Evolutionary conservation across 371 early-diverging fungal species (phyloP), one percentile per base, ranked within the genome.

Genomic region (Mucor irregularis): DNA sequence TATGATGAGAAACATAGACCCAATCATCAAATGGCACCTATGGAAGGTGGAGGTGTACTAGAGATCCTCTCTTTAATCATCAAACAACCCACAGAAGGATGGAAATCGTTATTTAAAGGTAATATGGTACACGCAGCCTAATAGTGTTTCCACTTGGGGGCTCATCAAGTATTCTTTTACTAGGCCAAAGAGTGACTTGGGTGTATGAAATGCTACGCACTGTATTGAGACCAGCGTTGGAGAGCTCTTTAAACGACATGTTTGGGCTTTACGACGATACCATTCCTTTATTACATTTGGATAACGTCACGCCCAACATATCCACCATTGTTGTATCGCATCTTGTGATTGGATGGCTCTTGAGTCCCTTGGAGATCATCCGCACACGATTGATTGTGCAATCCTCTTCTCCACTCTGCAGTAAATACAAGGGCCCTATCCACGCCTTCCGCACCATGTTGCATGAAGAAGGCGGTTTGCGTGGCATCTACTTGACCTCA

Each of bases 181-280:
- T 73, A 88, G 92, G 92, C 1, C 83, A 87, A 45, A 74, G 85
- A 28, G 76, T 86, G 4, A 80, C 80, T 37, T 93, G 91, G 92
- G 38, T 82, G 0, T 82, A 85, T 47, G 88, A 89, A 51, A 84
- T 93, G 75, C 45, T 83, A 16, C 81, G 88, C 30, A 69, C 87
- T 8, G 64, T 86, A 37, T 53, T 89, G 31, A 87, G 91, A 61
- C 91, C 93, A 2, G 79, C 85, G 13, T 57, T 93, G 29, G 91
- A 92, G 65, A 81, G 84, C 8, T 58, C 72, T 4, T 58, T 92
- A 44, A 91, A 90, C 67, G 92, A 92, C 46, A 49, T 83, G 25
- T 85, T 91, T 58, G 88, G 86, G 29, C 61, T 91, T 14, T 89
- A 91, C 58, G 93, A 92, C 54, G 88, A 87, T 54, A 86, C 88